Conservation (phyloP, 139 green algal genomes). For the Gonium pectorale region DNA sequence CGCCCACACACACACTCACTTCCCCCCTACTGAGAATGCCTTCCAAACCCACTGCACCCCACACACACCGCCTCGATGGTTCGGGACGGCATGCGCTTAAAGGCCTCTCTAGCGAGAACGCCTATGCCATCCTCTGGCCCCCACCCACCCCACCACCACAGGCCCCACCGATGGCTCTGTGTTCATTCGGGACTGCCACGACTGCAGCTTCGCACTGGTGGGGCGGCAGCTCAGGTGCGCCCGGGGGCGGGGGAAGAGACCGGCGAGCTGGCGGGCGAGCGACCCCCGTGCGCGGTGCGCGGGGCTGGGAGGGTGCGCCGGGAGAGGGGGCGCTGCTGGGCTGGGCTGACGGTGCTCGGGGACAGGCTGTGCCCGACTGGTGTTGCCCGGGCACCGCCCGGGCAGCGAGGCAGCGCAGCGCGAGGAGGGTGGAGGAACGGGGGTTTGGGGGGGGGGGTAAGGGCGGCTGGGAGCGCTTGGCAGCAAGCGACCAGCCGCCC, state of each 20-base stretch:
- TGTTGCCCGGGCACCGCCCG: neutral
- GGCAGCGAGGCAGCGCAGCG: neutral
- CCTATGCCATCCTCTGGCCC: too few relatives aligned
- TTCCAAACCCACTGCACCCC: too few relatives aligned
- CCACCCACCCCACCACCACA: too few relatives aligned
- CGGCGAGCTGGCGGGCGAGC: neutral
- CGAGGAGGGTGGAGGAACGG: neutral
- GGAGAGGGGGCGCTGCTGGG: neutral
- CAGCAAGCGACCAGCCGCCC: too few relatives aligned
- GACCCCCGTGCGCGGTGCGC: neutral
- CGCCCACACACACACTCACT: too few relatives aligned
- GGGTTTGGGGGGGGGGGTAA: too few relatives aligned
- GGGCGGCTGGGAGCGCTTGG: too few relatives aligned
- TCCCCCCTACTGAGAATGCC: too few relatives aligned
- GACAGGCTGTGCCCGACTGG: neutral
- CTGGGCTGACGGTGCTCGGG: neutral
- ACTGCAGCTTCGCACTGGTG: conserved; percentile 64
- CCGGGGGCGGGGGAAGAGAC: neutral
- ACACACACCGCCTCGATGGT: too few relatives aligned
- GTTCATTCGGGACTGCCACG: conserved; percentile 74
- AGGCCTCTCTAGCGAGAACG: too few relatives aligned
- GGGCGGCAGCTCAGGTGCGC: conserved; percentile 71
- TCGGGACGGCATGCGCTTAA: too few relatives aligned
- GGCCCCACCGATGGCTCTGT: conserved; percentile 45
- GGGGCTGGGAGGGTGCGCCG: neutral